Evolutionary conservation across 73 alveolate species (phyloP).

Genomic region (Paramecium octaurelia): DNA sequence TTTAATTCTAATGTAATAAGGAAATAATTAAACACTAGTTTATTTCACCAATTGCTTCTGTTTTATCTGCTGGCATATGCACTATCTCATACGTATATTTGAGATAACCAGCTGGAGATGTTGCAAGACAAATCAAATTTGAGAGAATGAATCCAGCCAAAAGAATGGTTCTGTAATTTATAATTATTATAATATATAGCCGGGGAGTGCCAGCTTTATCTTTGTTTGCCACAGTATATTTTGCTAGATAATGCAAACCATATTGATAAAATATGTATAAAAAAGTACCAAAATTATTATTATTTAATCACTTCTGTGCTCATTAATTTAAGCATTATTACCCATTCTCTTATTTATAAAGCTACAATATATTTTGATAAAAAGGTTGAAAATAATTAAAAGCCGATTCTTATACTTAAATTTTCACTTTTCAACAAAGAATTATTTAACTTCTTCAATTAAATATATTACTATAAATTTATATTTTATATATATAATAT

Average conservation of each 20-base stretch:
- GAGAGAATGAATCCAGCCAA: neutral
- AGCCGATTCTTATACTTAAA: too few species aligned
- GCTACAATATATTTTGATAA: neutral
- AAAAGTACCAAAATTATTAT: neutral
- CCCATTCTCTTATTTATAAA: too few species aligned
- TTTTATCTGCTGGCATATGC: neutral
- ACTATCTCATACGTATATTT: neutral
- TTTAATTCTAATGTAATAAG: neutral
- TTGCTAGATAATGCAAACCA: neutral
- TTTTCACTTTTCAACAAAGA: neutral
- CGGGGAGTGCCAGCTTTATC: constrained; percentile 5
- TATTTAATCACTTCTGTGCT: neutral
- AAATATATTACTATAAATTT: neutral
- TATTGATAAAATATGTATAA: neutral
- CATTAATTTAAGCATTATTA: neutral
- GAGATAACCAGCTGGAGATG: constrained; percentile 36
- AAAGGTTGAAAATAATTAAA: too few species aligned
- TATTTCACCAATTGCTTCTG: neutral
- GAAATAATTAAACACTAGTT: neutral
- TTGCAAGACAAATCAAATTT: neutral
- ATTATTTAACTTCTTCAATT: neutral
- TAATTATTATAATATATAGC: neutral
- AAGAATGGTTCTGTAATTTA: neutral
- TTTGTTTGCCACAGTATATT: neutral
- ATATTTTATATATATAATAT: neutral